Evolutionary conservation across 2,329 filamentous ascomycete genomes (phyloP).

Genomic region (Pseudopyricularia cyperi): DNA sequence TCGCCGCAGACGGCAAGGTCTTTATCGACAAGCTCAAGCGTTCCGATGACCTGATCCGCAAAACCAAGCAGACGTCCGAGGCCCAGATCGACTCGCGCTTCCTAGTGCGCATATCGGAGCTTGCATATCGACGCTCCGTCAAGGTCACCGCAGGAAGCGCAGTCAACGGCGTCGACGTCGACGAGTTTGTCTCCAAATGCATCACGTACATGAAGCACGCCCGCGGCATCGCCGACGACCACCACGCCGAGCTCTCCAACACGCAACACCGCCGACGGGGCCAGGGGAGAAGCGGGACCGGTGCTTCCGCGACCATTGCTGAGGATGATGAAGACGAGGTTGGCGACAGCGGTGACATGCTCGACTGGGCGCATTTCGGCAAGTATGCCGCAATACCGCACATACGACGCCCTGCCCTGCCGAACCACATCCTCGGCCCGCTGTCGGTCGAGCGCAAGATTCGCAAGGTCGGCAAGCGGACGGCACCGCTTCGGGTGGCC

Average conservation of each 20-base stretch:
- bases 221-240: conserved; percentile 37
- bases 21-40: conserved; percentile 52
- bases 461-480: conserved; percentile 57
- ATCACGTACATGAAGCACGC: conserved; percentile 74
- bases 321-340: conserved; percentile 51
- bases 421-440: conserved; percentile 78
- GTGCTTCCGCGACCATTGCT: not conserved
- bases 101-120: conserved; percentile 66
- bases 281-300: conserved; percentile 22
- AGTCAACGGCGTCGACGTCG: conserved; percentile 68
- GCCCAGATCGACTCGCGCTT: conserved; percentile 84
- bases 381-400: conserved; percentile 61
- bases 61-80: conserved; percentile 78
- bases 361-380: conserved; percentile 81
- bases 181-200: conserved; percentile 85
- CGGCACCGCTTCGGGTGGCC: conserved; percentile 55
- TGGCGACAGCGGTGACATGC: conserved; percentile 58
- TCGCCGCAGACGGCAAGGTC: conserved; percentile 51
- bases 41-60: conserved; percentile 50
- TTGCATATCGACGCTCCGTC: conserved; percentile 66
- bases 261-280: conserved; percentile 33
- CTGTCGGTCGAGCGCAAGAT: conserved; percentile 78
- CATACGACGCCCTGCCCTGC: conserved; percentile 61
- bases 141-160: conserved; percentile 63
- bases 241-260: conserved; percentile 35